Evolutionary conservation across 306 rosid species (phyloP).

Genomic region (Vigna nakashimae): DNA sequence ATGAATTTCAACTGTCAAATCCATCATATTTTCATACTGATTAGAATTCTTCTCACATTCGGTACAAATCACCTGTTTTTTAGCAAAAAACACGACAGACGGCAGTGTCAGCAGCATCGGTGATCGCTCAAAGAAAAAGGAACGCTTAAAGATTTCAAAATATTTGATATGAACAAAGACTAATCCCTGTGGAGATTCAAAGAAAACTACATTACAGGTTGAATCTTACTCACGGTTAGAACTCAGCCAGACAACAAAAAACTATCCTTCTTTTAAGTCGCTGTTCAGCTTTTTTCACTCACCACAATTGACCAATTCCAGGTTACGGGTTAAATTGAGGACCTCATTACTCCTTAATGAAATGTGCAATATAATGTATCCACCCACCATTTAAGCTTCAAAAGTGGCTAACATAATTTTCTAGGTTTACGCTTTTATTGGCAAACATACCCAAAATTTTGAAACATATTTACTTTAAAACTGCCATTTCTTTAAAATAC

Average conservation of each 20-base stretch:
- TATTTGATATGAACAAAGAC: not conserved
- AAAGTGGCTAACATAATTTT: no score
- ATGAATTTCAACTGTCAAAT: conserved; percentile 95
- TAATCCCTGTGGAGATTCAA: not conserved
- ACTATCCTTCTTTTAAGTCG: not conserved
- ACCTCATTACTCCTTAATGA: not conserved
- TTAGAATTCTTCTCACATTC: conserved; percentile 77
- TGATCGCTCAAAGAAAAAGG: not conserved
- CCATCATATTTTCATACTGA: conserved; percentile 97
- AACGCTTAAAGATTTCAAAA: not conserved
- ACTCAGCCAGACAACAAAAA: conserved; percentile 8
- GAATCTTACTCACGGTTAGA: conserved; percentile 13
- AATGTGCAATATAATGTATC: not conserved
- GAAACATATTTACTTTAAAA: no score
- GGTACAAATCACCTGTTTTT: conserved; percentile 82
- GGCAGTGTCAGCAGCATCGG: conserved; percentile 31
- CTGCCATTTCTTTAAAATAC: no score
- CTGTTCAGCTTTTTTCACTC: not conserved
- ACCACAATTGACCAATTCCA: not conserved
- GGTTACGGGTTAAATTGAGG: not conserved
- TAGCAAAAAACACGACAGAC: conserved; percentile 1
- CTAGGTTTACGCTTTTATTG: no score
- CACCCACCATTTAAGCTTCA: no score
- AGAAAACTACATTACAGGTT: conserved; percentile 13
- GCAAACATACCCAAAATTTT: no score